Base-by-base conservation (phyloP, 2,329 filamentous ascomycete genomes). In the Zelopaecilomyces penicillatus region DNA sequence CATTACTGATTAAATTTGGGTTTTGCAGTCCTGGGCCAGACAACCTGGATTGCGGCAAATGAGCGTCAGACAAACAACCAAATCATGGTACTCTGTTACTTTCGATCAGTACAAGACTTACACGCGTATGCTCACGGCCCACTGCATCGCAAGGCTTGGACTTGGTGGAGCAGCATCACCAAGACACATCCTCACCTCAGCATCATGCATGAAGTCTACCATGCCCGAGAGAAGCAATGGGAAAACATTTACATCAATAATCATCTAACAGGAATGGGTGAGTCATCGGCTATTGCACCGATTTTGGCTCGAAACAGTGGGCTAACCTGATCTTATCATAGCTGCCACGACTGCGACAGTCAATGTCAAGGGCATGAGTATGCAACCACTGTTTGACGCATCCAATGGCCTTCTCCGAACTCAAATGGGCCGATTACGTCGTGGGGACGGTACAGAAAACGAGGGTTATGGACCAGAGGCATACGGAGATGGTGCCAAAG, bases 171-270 rank as follows among this genome's bases (percentile, higher is more conserved):
- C 28, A 44, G 7, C 57, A 63, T 66, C 43, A 57, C 54, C 39
- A 57, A 55, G 36, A 45, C 63, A 6, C 45, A 63, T 38, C 52
- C 54, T 26, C 61, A 71, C 50, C 44, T 75, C 26, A 60, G 61
- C 5, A 72, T 75, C 49, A 73, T 62, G 49, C 73, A 77, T 50
- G 73, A 76, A 59, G 57, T 65, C 2, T 75, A 72, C 49, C 57
- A 63, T 30, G 62, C 64, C 2, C 62, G 61, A 3, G 53, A 53
- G 9, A 62, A 65, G 4, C 55, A 61, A 11, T 74, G 68, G 59
- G 72, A 76, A 63, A 67, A 60, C 7, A 63, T 75, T 34, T 73
- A 73, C 50, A 46, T 62, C 26, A 65, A 68, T 43, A 42, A 40
- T 35, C 30, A 44, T 39, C 26, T 42, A 19, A 47, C 35, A 11